Base-by-base conservation (phyloP, 2,329 filamentous ascomycete genomes). In the Aureobasidium mangrovei region DNA sequence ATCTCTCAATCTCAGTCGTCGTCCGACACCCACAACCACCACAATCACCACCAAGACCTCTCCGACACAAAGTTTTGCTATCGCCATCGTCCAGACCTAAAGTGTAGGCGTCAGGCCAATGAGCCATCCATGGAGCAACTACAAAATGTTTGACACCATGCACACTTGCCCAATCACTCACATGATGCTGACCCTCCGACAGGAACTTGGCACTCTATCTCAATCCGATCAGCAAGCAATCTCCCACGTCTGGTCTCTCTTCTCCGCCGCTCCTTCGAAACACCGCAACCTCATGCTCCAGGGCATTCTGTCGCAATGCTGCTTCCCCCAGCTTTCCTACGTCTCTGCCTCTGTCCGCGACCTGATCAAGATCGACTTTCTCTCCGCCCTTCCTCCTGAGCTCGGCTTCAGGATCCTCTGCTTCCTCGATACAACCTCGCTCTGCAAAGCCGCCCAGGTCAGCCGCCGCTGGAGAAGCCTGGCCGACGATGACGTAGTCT, bases 401-500 rank as follows among this genome's bases (percentile, higher is more conserved):
- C 80, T 98, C 32, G 88, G 90, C 18, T 93, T 94, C 73, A 94
- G 94, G 70, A 91, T 98, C 36, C 78, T 98, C 2, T 91, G 86
- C 63, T 93, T 87, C 63, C 84, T 98, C 56, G 93, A 98, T 69
- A 96, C 91, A 0, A 86, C 87, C 2, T 96, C 91, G 0, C 78
- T 98, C 0, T 97, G 93, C 75, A 95, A 95, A 69, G 91, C 93
- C 1, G 89, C 93, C 0, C 91, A 96, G 69, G 93, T 98, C 54
- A 96, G 89, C 67, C 82, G 84, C 56, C 80, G 85, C 62, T 98
- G 93, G 93, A 81, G 88, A 58, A 81, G 81, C 55, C 74, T 98
- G 39, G 91, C 93, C n/a, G 93, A 97, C 63, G 91, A 96, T 65
- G 91, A 98, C 68, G 86, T 95, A 7, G 91, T 98, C 3, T 98